Conservation (phyloP, 164 flowering plant species). For the Umbilicus rupestris region DNA sequence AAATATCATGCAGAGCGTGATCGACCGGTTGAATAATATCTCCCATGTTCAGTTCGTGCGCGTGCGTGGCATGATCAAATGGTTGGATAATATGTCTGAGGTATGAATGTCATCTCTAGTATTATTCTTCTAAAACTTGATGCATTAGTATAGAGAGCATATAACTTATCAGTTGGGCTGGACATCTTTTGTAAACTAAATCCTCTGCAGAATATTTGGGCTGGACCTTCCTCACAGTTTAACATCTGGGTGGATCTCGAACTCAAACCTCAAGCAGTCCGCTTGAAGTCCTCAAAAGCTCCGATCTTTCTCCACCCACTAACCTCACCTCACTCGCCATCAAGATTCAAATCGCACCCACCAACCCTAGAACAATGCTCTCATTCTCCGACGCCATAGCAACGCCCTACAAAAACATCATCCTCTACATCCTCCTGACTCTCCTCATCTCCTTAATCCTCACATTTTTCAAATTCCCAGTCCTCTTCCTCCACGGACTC, state of each 20-base stretch:
- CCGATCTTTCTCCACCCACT: not conserved
- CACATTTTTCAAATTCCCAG: slow-evolving; percentile 45
- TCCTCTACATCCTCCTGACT: slow-evolving; percentile 37
- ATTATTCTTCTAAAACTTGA: too few species aligned
- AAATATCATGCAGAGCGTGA: too few species aligned
- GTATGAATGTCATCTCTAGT: too few species aligned
- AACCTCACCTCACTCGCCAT: not conserved
- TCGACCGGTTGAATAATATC: too few species aligned
- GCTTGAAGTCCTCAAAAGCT: not conserved
- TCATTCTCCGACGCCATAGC: slow-evolving; percentile 5
- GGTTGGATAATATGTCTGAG: too few species aligned
- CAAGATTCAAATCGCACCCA: not conserved
- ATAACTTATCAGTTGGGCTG: not conserved
- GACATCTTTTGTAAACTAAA: not conserved
- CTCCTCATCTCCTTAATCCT: slow-evolving; percentile 35
- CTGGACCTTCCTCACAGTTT: not conserved
- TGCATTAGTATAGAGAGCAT: too few species aligned
- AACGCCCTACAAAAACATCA: slow-evolving; percentile 23
- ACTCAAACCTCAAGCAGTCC: not conserved
- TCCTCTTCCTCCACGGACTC: slow-evolving; percentile 54
- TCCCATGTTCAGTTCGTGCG: too few species aligned
- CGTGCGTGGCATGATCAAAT: too few species aligned
- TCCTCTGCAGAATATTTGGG: not conserved
- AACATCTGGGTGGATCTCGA: not conserved
- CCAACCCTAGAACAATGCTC: not conserved